These are phyloP conservation scores for Cryptococcus depauperatus DNA, from an alignment of 1,284 basidiomycete species.

Conservation along the genomic window DNA sequence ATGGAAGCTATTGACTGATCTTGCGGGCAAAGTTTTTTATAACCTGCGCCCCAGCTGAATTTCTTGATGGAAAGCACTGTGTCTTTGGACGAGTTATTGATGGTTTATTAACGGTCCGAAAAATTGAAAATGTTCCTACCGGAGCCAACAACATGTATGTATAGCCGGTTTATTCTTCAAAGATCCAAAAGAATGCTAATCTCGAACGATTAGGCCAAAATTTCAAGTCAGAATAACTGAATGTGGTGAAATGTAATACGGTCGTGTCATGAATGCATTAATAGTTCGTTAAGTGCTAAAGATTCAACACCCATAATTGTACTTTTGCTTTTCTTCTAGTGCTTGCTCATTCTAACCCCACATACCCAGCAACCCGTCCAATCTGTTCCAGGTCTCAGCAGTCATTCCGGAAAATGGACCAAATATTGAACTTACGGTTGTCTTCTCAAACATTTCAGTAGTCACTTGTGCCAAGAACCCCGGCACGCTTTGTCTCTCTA, in stretches of 20 bases:
- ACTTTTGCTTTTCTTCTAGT: too few relatives aligned
- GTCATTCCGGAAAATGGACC: background rate
- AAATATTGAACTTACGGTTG: constrained; percentile 30
- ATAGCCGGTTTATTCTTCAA: background rate
- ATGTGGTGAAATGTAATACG: constrained; percentile 49
- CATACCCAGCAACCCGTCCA: constrained; percentile 38
- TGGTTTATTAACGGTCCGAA: constrained; percentile 80
- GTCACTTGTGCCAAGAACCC: constrained; percentile 50
- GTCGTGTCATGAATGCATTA: background rate
- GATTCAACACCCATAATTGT: too few relatives aligned
- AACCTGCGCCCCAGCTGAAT: constrained; percentile 86
- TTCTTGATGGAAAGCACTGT: constrained; percentile 88
- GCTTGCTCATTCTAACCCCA: constrained; percentile 33
- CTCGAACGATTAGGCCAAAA: constrained; percentile 13
- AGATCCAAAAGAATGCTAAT: background rate
- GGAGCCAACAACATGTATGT: constrained; percentile 49
- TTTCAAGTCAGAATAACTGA: constrained; percentile 35
- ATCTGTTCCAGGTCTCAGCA: constrained; percentile 15
- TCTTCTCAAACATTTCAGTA: constrained; percentile 48
- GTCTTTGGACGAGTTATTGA: constrained; percentile 87
- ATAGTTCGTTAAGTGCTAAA: background rate
- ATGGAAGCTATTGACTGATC: background rate
- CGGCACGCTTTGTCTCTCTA: constrained; percentile 48
- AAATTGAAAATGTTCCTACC: constrained; percentile 89
- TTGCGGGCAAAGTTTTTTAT: constrained; percentile 72